Evolutionary conservation across 2,329 filamentous ascomycete genomes (phyloP).

Genomic region (Trichoderma breve): DNA sequence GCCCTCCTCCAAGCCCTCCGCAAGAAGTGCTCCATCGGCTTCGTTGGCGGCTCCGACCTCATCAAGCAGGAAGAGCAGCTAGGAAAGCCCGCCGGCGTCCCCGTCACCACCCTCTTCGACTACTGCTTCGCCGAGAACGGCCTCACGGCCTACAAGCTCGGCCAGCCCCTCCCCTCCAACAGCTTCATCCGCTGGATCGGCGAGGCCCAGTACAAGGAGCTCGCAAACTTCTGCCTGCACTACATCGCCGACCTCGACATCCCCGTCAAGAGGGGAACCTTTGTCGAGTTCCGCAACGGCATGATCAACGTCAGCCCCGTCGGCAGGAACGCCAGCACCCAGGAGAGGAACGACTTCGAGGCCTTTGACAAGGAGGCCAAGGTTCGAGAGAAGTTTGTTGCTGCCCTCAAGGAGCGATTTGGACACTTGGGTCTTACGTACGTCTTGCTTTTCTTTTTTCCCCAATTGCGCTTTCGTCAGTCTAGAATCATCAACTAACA

Average conservation of each 20-base stretch:
- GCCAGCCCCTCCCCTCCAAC: constrained; percentile 69
- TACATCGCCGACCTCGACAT: constrained; percentile 83
- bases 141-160: constrained; percentile 83
- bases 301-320: constrained; percentile 86
- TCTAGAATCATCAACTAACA: not conserved
- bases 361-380: constrained; percentile 75
- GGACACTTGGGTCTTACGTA: constrained; percentile 80
- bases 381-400: constrained; percentile 74
- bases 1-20: constrained; percentile 74
- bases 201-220: constrained; percentile 75
- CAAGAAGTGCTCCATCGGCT: constrained; percentile 84
- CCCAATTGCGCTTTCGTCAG: not conserved
- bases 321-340: constrained; percentile 77
- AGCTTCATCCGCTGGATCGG: constrained; percentile 92
- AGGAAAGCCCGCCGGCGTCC: constrained; percentile 57
- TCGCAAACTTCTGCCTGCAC: constrained; percentile 73
- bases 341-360: constrained; percentile 82
- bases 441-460: constrained; percentile 36
- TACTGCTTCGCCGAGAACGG: constrained; percentile 98
- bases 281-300: constrained; percentile 85
- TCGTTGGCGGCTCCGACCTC: constrained; percentile 89
- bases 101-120: constrained; percentile 88
- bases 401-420: constrained; percentile 75
- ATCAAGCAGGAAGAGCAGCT: constrained; percentile 96
- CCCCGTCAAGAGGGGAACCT: constrained; percentile 79